phyloP scores from a whole-genome alignment of 2,329 filamentous ascomycete genomes.

The Ascochyta rabiei region DNA sequence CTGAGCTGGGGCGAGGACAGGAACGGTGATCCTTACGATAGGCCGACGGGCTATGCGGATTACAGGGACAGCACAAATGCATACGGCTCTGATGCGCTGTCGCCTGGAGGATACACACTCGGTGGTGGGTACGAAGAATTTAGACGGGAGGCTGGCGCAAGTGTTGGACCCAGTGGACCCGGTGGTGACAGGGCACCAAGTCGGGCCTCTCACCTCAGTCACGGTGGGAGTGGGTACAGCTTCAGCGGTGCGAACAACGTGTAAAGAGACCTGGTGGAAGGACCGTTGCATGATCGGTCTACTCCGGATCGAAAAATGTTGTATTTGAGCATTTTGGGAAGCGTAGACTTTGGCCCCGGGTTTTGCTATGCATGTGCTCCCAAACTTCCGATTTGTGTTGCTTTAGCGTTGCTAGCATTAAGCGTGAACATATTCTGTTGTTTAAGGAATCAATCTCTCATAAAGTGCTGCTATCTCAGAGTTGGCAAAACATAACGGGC shows the following conservation, averaged over 20 bases:
- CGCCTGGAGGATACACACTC: constrained; percentile 26
- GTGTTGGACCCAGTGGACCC: neutral
- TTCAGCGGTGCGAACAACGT: constrained; percentile 20
- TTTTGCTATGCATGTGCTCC: neutral
- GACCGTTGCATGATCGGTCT: neutral
- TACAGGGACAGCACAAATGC: constrained; percentile 50
- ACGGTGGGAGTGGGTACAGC: constrained; percentile 31
- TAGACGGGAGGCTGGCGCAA: constrained; percentile 29
- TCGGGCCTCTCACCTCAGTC: constrained; percentile 18
- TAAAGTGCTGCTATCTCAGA: neutral
- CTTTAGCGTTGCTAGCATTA: constrained; percentile 1
- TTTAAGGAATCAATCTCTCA: neutral
- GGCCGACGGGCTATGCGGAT: constrained; percentile 34
- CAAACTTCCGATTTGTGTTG: neutral
- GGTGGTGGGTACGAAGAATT: constrained; percentile 45
- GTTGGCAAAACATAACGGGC: neutral
- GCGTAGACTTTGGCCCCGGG: neutral
- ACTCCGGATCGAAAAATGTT: neutral
- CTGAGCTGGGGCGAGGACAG: constrained; percentile 48
- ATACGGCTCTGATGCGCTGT: constrained; percentile 36
- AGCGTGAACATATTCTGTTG: neutral
- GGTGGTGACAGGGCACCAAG: constrained; percentile 12
- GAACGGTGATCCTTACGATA: constrained; percentile 21
- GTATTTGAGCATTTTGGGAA: constrained; percentile 4
- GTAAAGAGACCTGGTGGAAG: neutral